Conservation (phyloP, 139 green algal species). For the Haematococcus sp. region DNA sequence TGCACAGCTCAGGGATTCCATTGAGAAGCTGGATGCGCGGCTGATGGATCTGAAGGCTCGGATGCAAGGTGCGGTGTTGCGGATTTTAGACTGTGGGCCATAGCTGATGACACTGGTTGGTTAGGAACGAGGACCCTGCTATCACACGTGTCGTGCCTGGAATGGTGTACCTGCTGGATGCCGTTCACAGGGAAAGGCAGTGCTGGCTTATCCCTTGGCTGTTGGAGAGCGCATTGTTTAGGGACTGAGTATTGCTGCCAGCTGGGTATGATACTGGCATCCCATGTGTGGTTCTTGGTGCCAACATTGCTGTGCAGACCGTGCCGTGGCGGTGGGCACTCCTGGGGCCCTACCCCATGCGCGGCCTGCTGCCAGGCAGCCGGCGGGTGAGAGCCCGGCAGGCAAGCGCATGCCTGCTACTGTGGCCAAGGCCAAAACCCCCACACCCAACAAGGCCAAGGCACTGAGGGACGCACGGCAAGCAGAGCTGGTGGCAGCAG, state of each 20-base stretch:
- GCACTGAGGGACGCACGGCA: background rate
- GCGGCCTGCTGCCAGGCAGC: background rate
- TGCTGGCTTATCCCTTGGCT: background rate
- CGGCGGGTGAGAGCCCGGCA: background rate
- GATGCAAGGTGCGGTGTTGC: constrained; percentile 1
- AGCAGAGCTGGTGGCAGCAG: constrained; percentile 1
- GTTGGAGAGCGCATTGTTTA: too few relatives aligned
- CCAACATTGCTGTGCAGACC: too few relatives aligned
- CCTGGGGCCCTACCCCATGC: background rate
- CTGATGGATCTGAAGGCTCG: constrained; percentile 8
- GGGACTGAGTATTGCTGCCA: too few relatives aligned
- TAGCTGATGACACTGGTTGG: too few relatives aligned
- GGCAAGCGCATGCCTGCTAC: constrained; percentile 1
- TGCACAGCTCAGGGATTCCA: constrained; percentile 33
- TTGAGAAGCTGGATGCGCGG: constrained; percentile 34
- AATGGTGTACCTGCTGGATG: too few relatives aligned
- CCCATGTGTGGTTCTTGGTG: too few relatives aligned
- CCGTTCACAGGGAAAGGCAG: too few relatives aligned
- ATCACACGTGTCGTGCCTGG: too few relatives aligned
- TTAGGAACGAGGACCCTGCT: too few relatives aligned
- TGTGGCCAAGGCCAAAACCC: constrained; percentile 28
- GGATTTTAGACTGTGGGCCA: too few relatives aligned
- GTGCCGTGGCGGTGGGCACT: constrained; percentile 2
- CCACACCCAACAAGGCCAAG: constrained; percentile 45
- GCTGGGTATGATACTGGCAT: background rate